Evolutionary conservation across 108 stramenopile genomes (phyloP), one percentile per base, ranked within the genome.

Genomic region (Skeletonema potamos): DNA sequence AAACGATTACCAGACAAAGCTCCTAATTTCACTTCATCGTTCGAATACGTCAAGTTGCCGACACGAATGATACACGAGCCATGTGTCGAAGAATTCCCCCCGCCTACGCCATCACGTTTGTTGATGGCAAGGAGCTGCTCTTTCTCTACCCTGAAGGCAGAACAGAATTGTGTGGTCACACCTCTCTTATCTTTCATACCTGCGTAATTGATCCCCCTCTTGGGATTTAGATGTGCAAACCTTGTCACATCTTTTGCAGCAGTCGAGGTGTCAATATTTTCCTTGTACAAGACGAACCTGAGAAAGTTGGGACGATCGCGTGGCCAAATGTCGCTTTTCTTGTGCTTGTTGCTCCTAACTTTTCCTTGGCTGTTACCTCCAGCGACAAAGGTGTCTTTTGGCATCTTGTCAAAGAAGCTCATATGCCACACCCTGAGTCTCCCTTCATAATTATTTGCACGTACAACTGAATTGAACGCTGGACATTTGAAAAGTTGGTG

Each of bases 131-230:
- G 77, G 18, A 91, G 76, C 28, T 87, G 66, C 54, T 94, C 64
- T 65, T 87, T 82, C 51, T 84, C 77, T 26, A 84, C 78, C 26
- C 89, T 72, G 63, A 86, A 92, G 62, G 89, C 64, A 0, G 96
- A 95, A 66, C 89, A 89, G 68, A 90, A 94, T 62, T 97, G 96
- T 39, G 86, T 77, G 2, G 96, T 97, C 27, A 95, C 82, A 13
- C 92, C 96, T 24, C 96, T 81, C 54, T 97, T 97, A 77, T 97
- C 96, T 66, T 97, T 97, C 87, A 93, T 97, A 9, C 96, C 96
- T 29, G 89, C 91, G 75, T 85, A 95, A 51, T 83, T 83, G 39
- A 94, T 83, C 1, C 77, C 70, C 30, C 60, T 43, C 22, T 71
- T 61, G 1, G 71, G 64, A 55, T 84, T 81, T 24, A 83, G 67